Percentiles rank a stretch among this genome's conserved stretches.
phyloP scores from a whole-genome alignment of 1,284 basidiomycete species.

The Ustilago tritici region DNA sequence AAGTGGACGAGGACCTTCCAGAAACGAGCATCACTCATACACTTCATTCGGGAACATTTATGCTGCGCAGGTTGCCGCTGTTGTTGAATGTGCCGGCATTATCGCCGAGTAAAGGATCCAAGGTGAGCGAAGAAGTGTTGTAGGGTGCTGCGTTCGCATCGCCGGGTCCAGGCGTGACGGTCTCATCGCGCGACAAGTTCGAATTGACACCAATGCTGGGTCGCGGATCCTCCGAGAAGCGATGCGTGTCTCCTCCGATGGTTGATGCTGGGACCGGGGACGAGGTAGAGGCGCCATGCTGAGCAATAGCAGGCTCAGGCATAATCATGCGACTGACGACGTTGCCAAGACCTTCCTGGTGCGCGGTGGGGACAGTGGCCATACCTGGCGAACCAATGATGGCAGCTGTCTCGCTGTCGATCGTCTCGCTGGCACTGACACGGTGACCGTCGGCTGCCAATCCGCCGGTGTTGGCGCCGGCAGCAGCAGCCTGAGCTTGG shows the following conservation, averaged over 20 bases:
- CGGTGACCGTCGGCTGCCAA: constrained; percentile 20
- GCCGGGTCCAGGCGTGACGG: constrained; percentile 6
- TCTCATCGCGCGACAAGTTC: constrained; percentile 25
- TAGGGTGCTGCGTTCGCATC: constrained; percentile 9
- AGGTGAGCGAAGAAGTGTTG: constrained; percentile 28
- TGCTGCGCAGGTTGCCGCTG: neutral
- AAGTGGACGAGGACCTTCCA: neutral
- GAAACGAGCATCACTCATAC: neutral
- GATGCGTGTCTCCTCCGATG: neutral
- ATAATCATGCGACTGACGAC: constrained; percentile 49
- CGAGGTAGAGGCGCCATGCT: constrained; percentile 14
- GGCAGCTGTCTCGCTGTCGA: constrained; percentile 47
- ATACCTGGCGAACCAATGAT: constrained; percentile 31
- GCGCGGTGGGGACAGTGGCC: constrained; percentile 23
- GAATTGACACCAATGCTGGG: constrained; percentile 36
- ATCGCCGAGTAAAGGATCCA: constrained; percentile 46
- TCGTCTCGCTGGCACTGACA: constrained; percentile 43
- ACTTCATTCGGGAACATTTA: constrained; percentile 3
- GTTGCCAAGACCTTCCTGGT: constrained; percentile 43
- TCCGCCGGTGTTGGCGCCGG: neutral
- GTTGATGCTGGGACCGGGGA: constrained; percentile 19
- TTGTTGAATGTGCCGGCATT: constrained; percentile 17
- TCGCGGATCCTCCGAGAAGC: constrained; percentile 25
- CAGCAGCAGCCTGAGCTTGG: constrained; percentile 7
- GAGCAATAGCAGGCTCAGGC: constrained; percentile 11